Percentiles rank a stretch among this genome's conserved stretches.
Evolutionary conservation across 305 asterid genomes (phyloP).

Genomic region (Coffea humblotiana): DNA sequence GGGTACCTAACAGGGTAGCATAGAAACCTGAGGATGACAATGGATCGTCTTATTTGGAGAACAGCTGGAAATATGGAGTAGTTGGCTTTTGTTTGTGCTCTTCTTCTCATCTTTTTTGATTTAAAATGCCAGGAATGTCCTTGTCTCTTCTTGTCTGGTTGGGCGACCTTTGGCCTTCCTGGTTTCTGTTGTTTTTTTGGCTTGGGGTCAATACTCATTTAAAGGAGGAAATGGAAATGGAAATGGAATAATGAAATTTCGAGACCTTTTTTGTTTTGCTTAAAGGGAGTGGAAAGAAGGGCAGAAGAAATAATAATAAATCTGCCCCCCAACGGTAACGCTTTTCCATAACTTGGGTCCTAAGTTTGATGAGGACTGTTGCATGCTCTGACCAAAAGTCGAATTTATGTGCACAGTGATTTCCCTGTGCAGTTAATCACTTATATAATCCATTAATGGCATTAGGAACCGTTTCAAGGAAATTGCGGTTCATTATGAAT

Average conservation of each 20-base stretch:
- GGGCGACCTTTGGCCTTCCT: not conserved
- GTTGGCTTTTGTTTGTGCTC: not conserved
- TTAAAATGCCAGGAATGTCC: not conserved
- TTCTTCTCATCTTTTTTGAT: not conserved
- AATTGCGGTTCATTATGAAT: not conserved
- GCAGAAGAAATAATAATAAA: too few relatives aligned
- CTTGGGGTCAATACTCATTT: too few relatives aligned
- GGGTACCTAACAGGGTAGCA: not conserved
- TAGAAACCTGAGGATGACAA: conserved; percentile 7
- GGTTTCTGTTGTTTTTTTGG: not conserved
- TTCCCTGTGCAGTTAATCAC: not conserved
- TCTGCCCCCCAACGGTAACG: not conserved
- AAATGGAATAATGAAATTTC: too few relatives aligned
- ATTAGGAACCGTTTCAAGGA: too few relatives aligned
- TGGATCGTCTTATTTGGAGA: conserved; percentile 22
- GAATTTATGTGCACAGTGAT: too few relatives aligned
- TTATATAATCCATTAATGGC: not conserved
- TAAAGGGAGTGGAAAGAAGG: not conserved
- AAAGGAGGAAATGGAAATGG: too few relatives aligned
- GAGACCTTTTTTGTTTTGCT: too few relatives aligned
- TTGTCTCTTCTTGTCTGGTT: not conserved
- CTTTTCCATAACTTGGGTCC: not conserved
- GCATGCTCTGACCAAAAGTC: too few relatives aligned
- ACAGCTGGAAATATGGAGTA: conserved; percentile 44
- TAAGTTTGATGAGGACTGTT: not conserved